These are phyloP conservation scores for Ceratocystis cubensis DNA, from an alignment of 2,329 filamentous ascomycete species.

Conservation along the genomic window DNA sequence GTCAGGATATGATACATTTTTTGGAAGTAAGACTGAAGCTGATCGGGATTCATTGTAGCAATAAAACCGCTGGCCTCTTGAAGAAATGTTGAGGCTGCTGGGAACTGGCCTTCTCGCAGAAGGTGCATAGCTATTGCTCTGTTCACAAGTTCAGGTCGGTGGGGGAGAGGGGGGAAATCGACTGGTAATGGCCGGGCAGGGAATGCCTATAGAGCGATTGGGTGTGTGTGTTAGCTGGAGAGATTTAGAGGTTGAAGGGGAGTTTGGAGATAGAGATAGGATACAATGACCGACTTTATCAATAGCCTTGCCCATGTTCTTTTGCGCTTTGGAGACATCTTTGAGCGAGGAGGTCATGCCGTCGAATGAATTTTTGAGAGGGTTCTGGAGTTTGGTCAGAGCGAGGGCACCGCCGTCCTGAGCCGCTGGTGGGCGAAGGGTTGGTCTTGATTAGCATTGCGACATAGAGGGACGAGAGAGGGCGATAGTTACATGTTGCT, in stretches of 20 bases:
- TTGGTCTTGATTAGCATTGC: not conserved
- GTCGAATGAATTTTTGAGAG: constrained; percentile 70
- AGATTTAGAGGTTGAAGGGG: too few species aligned
- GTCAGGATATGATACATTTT: constrained; percentile 83
- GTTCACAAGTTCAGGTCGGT: constrained; percentile 66
- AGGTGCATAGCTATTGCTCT: constrained; percentile 94
- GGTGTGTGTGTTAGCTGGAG: not conserved
- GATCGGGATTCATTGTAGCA: constrained; percentile 28
- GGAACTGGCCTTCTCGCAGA: constrained; percentile 85
- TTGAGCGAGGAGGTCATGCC: constrained; percentile 69
- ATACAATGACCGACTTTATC: constrained; percentile 51
- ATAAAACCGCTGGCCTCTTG: constrained; percentile 41
- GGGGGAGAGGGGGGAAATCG: constrained; percentile 45
- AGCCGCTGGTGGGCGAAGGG: constrained; percentile 35
- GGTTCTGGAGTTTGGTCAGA: constrained; percentile 74
- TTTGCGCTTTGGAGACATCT: constrained; percentile 69
- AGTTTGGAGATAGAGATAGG: not conserved
- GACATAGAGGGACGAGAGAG: constrained; percentile 19
- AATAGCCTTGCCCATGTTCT: constrained; percentile 71
- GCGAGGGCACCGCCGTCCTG: constrained; percentile 58
- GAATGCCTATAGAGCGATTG: constrained; percentile 44
- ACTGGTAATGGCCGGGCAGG: constrained; percentile 51
- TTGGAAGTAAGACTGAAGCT: constrained; percentile 68
- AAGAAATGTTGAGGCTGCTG: constrained; percentile 74
- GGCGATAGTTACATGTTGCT: constrained; percentile 44